phyloP scores from a whole-genome alignment of 2,329 filamentous ascomycete species.

The Chrysoporthe cubensis region DNA sequence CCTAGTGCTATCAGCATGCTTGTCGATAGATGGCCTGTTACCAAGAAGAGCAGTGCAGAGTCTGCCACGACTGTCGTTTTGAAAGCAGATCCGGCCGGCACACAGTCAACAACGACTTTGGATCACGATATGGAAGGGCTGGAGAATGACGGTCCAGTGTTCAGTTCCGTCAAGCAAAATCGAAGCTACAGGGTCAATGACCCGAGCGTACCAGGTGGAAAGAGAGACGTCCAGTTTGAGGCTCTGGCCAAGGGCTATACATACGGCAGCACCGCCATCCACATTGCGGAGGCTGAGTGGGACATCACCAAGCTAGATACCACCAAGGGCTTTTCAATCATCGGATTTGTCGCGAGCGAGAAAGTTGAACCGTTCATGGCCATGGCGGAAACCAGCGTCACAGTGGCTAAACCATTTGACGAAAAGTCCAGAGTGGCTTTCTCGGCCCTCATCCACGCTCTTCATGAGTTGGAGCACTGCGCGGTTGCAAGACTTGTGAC shows the following conservation, averaged over 20 bases:
- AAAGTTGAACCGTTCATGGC: constrained; percentile 83
- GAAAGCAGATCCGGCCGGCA: constrained; percentile 50
- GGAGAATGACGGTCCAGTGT: constrained; percentile 46
- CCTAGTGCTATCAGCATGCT: constrained; percentile 78
- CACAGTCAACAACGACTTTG: constrained; percentile 57
- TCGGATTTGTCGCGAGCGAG: constrained; percentile 80
- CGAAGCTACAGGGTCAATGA: constrained; percentile 83
- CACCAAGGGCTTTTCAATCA: constrained; percentile 72
- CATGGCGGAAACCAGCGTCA: constrained; percentile 79
- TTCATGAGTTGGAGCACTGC: constrained; percentile 83
- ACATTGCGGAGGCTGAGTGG: constrained; percentile 83
- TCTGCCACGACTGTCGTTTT: constrained; percentile 78
- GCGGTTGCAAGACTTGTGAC: constrained; percentile 83
- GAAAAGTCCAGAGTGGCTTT: constrained; percentile 83
- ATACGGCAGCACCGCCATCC: constrained; percentile 90
- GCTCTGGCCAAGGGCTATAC: constrained; percentile 90
- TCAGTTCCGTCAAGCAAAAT: constrained; percentile 75
- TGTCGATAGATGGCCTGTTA: constrained; percentile 89
- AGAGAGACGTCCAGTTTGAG: constrained; percentile 79
- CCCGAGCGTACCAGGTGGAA: constrained; percentile 73
- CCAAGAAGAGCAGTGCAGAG: constrained; percentile 73
- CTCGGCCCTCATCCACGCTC: constrained; percentile 85
- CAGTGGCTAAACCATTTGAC: constrained; percentile 76
- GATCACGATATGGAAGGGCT: constrained; percentile 52
- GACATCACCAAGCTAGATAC: constrained; percentile 90